Evolutionary conservation across 495 filamentous ascomycete species (phyloP).

Genomic region (Penicillium paradoxum): DNA sequence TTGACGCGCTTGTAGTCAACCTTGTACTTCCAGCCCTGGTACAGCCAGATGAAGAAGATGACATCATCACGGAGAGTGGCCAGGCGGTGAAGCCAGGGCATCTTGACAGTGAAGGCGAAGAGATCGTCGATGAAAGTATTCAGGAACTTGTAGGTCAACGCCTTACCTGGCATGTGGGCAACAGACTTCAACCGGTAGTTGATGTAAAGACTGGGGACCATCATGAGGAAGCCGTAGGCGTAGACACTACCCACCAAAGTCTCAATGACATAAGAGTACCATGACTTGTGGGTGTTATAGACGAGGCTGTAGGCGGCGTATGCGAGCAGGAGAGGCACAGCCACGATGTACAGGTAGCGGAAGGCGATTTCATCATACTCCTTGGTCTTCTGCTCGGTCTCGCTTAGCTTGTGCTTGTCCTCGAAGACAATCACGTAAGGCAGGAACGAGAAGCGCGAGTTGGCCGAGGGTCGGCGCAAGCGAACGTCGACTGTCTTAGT

Average conservation of each 20-base stretch:
- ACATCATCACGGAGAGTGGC: slow-evolving; percentile 92
- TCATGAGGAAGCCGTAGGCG: slow-evolving; percentile 98
- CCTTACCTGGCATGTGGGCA: slow-evolving; percentile 92
- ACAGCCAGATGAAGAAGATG: slow-evolving; percentile 98
- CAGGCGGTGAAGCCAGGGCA: slow-evolving; percentile 92
- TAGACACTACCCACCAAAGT: slow-evolving; percentile 95
- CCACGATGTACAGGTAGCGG: slow-evolving; percentile 87
- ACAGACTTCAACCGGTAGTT: slow-evolving; percentile 97
- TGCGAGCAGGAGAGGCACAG: slow-evolving; percentile 80
- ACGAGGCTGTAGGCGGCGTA: slow-evolving; percentile 87
- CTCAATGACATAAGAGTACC: slow-evolving; percentile 90
- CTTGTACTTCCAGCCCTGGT: slow-evolving; percentile 90
- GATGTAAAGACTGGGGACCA: slow-evolving; percentile 96
- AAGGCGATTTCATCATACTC: slow-evolving; percentile 98
- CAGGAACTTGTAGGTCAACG: slow-evolving; percentile 97
- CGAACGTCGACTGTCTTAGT: slow-evolving; percentile 95
- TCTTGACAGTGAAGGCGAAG: slow-evolving; percentile 98
- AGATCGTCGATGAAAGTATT: slow-evolving; percentile 78
- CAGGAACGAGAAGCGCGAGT: slow-evolving; percentile 62
- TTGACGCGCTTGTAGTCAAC: slow-evolving; percentile 90
- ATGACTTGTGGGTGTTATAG: slow-evolving; percentile 95
- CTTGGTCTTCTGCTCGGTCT: slow-evolving; percentile 95
- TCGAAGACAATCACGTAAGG: slow-evolving; percentile 86
- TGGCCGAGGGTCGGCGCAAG: slow-evolving; percentile 60
- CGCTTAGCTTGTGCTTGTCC: slow-evolving; percentile 92